Evolutionary conservation across 2,329 filamentous ascomycete genomes (phyloP).

Genomic region (Fusarium liriodendri): DNA sequence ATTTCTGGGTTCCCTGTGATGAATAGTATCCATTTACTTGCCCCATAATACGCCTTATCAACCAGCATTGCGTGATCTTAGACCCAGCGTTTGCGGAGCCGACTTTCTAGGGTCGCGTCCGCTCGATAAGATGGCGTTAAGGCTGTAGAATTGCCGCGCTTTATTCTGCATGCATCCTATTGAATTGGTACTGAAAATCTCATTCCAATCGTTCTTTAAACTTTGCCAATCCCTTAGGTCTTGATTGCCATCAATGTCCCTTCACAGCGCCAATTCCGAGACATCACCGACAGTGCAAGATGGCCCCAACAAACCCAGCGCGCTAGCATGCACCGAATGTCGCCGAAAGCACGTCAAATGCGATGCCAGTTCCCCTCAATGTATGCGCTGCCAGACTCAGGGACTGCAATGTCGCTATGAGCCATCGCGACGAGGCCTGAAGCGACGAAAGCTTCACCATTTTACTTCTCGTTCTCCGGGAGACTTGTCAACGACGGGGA

Average conservation of each 20-base stretch:
- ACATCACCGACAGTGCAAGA: neutral
- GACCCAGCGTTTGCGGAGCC: neutral
- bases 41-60: neutral
- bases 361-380: neutral
- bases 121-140: neutral
- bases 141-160: neutral
- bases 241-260: neutral
- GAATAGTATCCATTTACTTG: neutral
- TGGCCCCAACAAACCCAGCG: neutral
- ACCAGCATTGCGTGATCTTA: neutral
- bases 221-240: neutral
- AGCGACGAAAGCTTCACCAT: constrained; percentile 4
- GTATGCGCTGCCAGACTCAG: neutral
- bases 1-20: neutral
- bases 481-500: neutral
- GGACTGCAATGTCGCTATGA: neutral
- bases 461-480: neutral
- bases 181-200: neutral
- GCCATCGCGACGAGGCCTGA: constrained; percentile 1
- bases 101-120: neutral
- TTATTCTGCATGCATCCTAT: neutral
- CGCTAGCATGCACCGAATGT: constrained; percentile 6
- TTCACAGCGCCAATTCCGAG: neutral
- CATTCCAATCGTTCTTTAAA: neutral
- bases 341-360: constrained; percentile 8